Evolutionary conservation across 257 asterid genomes (phyloP).

Genomic region (Nicotiana tomentosiformis): DNA sequence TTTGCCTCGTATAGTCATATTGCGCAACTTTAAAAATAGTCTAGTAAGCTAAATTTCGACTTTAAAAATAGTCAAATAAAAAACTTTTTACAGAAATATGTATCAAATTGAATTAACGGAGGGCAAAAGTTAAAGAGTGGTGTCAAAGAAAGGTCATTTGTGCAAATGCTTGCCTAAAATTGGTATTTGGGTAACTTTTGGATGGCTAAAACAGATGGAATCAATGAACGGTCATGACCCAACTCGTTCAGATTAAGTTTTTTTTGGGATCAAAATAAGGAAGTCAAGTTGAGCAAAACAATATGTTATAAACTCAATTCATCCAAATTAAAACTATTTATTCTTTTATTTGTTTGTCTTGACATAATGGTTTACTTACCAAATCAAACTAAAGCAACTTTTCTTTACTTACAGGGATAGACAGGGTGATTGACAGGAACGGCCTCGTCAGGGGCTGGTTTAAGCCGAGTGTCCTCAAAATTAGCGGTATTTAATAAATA

Average conservation of each 20-base stretch:
- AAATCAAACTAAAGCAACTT: neutral
- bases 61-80: too few relatives aligned
- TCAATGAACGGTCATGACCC: neutral
- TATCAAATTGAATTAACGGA: neutral
- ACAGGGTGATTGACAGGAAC: too few relatives aligned
- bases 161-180: neutral
- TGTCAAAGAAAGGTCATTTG: neutral
- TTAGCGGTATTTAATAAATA: too few relatives aligned
- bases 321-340: neutral
- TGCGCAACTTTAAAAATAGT: too few relatives aligned
- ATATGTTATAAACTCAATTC: neutral
- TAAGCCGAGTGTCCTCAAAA: too few relatives aligned
- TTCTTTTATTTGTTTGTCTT: neutral
- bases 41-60: too few relatives aligned
- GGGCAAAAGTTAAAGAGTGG: neutral
- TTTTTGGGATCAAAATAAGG: too few relatives aligned
- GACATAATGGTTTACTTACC: neutral
- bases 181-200: neutral
- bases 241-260: too few relatives aligned
- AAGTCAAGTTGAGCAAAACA: too few relatives aligned
- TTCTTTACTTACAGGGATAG: neutral
- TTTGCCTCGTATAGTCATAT: too few relatives aligned
- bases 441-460: too few relatives aligned
- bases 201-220: neutral
- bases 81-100: too few relatives aligned